Evolutionary conservation across 257 asterid genomes (phyloP).

Genomic region (Jacaranda mimosifolia): DNA sequence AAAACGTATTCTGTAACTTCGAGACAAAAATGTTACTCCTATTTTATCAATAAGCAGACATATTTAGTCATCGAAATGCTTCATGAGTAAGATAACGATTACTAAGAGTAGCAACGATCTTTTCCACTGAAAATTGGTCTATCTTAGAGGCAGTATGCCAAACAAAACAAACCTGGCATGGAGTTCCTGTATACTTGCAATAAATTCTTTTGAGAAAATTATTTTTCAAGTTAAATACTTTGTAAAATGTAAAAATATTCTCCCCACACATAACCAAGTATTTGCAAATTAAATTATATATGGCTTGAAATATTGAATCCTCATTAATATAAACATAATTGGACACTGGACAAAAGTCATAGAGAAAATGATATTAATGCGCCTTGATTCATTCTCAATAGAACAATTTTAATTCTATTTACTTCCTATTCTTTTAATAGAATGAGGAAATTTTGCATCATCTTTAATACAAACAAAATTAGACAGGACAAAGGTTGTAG

Average conservation of each 20-base stretch:
- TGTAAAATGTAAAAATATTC: neutral
- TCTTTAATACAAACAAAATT: no score
- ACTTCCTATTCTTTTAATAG: no score
- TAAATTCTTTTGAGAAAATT: neutral
- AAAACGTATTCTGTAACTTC: neutral
- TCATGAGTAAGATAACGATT: neutral
- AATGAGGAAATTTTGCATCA: no score
- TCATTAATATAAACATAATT: neutral
- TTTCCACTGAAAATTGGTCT: neutral
- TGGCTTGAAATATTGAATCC: neutral
- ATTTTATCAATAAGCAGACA: neutral
- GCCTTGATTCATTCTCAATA: neutral
- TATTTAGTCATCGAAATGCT: neutral
- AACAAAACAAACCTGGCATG: neutral
- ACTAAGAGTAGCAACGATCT: neutral
- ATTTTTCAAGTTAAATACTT: neutral
- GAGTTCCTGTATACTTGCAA: neutral
- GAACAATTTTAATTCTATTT: no score
- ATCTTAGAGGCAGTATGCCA: neutral
- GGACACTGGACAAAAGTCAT: neutral
- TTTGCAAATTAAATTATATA: neutral
- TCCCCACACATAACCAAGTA: neutral
- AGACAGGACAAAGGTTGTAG: no score
- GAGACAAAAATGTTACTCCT: neutral
- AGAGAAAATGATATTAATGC: neutral